These are phyloP conservation scores for Claviceps capensis DNA, from an alignment of 2,329 filamentous ascomycete species.

Conservation along the genomic window DNA sequence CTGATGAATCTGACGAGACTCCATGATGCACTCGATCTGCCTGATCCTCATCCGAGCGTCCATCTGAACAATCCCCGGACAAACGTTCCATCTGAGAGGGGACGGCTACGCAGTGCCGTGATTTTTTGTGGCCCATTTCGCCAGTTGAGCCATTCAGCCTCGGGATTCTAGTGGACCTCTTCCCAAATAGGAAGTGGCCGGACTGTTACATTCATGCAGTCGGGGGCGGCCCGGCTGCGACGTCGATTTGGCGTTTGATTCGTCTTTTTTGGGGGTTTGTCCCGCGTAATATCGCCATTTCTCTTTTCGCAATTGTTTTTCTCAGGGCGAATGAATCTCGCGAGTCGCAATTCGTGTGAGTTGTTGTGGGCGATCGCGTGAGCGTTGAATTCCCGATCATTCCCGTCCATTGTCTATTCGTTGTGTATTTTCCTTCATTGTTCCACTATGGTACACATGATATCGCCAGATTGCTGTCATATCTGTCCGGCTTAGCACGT, in stretches of 20 bases:
- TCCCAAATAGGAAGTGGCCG: conserved; percentile 4
- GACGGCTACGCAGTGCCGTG: neutral
- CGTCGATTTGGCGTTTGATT: neutral
- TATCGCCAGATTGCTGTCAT: no score
- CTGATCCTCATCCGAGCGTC: no score
- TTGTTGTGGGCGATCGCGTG: no score
- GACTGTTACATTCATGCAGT: neutral
- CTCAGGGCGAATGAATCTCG: neutral
- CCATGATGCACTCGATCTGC: no score
- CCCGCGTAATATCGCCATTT: neutral
- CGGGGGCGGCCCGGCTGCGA: neutral
- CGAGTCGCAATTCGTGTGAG: neutral
- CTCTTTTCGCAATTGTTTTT: neutral
- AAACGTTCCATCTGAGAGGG: no score
- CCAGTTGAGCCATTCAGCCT: neutral
- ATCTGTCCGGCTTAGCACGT: no score
- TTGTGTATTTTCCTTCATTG: no score
- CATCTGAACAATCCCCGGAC: no score
- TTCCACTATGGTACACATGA: no score
- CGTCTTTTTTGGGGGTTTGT: neutral
- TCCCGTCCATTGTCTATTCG: no score
- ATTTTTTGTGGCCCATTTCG: neutral
- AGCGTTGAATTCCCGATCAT: no score
- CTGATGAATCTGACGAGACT: no score
- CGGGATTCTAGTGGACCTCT: neutral